Base-by-base conservation (phyloP, 2,329 filamentous ascomycete genomes). In the Alternaria atra region DNA sequence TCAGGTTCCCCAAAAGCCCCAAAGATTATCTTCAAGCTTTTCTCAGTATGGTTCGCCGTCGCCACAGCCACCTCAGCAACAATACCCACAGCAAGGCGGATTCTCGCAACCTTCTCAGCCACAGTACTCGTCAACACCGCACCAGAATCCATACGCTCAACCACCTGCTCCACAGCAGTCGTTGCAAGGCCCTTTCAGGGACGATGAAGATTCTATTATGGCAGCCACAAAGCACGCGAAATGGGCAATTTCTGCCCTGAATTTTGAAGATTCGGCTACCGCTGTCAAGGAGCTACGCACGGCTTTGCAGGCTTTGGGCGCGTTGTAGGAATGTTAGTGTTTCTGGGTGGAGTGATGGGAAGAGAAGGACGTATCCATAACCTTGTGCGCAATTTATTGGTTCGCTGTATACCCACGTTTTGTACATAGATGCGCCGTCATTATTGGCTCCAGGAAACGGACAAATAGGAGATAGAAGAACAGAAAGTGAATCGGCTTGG, bases 211-310 rank as follows among this genome's bases (percentile, higher is more conserved):
- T 60, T 84, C 90, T 0, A 90, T 97, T 35, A 83, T 87, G 35
- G 86, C 89, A 70, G 94, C 95, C 5, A 93, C 97, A 77, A 99
- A 98, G 77, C 95, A 98, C 81, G 94, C 94, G 2, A 93, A 93
- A 72, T 99, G 93, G 92, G 95, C 95, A 0, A 97, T 98, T 42
- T 97, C 94, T 10, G 95, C 95, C 0, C 81, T 99, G 48, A 97
- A 97, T 72, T 99, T 99, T 79, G 95, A 99, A 69, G 95, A 99
- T 76, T 91, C 97, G 2, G 85, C 90, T 1, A 99, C 95, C 0
- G 95, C 95, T 0, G 89, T 98, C 5, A 89, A 90, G 72, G 94
- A 99, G 75, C 78, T 99, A 63, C 87, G 87, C 53, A 88, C 87
- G 60, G 95, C 95, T 3, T 80, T 99, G 64, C 83, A 86, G 57